phyloP scores from a whole-genome alignment of 768 basidiomycete species.

The Auricularia cornea region DNA sequence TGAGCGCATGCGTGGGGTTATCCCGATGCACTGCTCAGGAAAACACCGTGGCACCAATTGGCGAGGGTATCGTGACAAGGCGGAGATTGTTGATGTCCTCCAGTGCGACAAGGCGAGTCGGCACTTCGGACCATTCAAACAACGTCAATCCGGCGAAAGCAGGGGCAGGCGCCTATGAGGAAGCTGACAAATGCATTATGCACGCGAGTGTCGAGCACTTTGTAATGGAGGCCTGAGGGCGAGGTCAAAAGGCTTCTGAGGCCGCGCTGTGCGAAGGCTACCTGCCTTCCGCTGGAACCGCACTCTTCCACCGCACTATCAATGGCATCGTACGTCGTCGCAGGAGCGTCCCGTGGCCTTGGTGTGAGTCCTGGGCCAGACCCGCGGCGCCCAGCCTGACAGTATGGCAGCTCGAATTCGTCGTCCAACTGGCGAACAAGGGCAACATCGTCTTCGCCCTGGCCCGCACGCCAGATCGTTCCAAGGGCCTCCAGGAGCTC shows the following conservation, averaged over 20 bases:
- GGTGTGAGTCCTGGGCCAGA: not conserved
- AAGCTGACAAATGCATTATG: too few relatives aligned
- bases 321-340: not conserved
- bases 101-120: too few relatives aligned
- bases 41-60: too few relatives aligned
- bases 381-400: not conserved
- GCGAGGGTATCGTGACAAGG: too few relatives aligned
- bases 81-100: too few relatives aligned
- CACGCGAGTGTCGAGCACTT: too few relatives aligned
- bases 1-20: too few relatives aligned
- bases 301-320: not conserved
- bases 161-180: too few relatives aligned
- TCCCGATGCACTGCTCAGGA: too few relatives aligned
- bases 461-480: not conserved
- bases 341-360: not conserved
- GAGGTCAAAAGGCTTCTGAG: not conserved
- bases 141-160: too few relatives aligned
- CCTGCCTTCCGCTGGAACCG: not conserved
- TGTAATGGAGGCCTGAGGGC: too few relatives aligned
- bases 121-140: too few relatives aligned
- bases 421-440: not conserved
- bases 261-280: not conserved
- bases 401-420: not conserved
- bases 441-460: not conserved
- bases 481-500: not conserved